A percentile compares a stretch with the other conserved stretches of the same genome.
Evolutionary conservation across 306 rosid genomes (phyloP).

Genomic region (Dalbergia cochinchinensis): DNA sequence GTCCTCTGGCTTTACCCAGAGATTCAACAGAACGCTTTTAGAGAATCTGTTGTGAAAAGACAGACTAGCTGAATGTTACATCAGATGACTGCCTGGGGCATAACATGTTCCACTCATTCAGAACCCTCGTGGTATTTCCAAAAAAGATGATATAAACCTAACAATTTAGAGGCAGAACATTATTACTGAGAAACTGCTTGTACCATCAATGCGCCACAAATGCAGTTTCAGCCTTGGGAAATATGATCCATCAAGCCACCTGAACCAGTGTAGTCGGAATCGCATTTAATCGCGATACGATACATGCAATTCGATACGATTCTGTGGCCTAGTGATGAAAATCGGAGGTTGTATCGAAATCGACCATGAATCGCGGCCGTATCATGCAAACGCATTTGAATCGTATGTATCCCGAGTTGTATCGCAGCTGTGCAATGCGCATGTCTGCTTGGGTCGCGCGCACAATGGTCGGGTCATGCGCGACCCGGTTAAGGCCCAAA

Average conservation of each 20-base stretch:
- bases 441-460: too few species aligned
- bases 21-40: neutral
- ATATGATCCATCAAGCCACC: slow-evolving; percentile 8
- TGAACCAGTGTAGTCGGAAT: too few species aligned
- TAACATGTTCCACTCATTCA: neutral
- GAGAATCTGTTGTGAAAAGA: neutral
- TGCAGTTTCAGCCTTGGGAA: slow-evolving; percentile 22
- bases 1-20: neutral
- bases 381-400: too few species aligned
- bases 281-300: too few species aligned
- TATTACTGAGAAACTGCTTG: slow-evolving; percentile 9
- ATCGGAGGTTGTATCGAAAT: too few species aligned
- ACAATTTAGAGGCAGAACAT: neutral
- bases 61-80: slow-evolving; percentile 9
- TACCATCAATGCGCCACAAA: slow-evolving; percentile 19
- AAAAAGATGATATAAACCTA: neutral
- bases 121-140: neutral
- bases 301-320: too few species aligned
- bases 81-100: neutral
- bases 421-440: too few species aligned
- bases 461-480: too few species aligned
- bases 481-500: too few species aligned
- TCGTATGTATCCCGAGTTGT: too few species aligned
- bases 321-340: too few species aligned
- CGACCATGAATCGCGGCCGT: too few species aligned